Base-by-base conservation (phyloP, 306 rosid genomes). In the Sesbania bispinosa region DNA sequence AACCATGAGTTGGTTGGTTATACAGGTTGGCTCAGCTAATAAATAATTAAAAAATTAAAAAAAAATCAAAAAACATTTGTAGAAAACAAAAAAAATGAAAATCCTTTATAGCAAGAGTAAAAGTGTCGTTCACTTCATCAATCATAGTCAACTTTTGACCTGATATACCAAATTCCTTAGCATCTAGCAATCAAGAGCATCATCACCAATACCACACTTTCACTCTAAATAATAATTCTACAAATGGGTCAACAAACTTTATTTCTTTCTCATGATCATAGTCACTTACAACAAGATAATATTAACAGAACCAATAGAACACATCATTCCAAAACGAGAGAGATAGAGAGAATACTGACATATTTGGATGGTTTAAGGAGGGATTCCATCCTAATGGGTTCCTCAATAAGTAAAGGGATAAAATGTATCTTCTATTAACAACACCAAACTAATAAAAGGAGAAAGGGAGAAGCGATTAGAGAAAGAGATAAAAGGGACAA, bases 351-450 rank as follows among this genome's bases (percentile, higher is more conserved):
- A 42, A n/a, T 1, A 76, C 87, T 79, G 1, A 87, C 96, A 58
- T 87, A 82, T 77, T 89, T 87, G 14, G 96, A 87, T 29, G 92
- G 85, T 78, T 89, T 90, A 4, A 89, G 85, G 41, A 89, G 39
- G 41, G 96, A 85, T 30, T 85, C 82, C 96, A 89, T 89, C 76
- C 96, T 52, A 19, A 89, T 81, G 1, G 96, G 96, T 81, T 89
- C 96, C 55, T 89, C 92, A 6, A 87, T 86, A 62, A 89, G 82
- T 81, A 89, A 71, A 32, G 85, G 81, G 48, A 52, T 85, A 4
- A 86, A 57, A 3, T 67, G 81, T 92, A 89, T 89, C 36, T 41
- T 15, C 18, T 30, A 45, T 81, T 19, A 14, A 42, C 16, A 24
- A 39, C 27, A 70, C 41, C 16, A 15, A 53, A 69, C 11, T n/a